Base-by-base conservation (phyloP, 495 filamentous ascomycete species). In the Aspergillus bridgeri region DNA sequence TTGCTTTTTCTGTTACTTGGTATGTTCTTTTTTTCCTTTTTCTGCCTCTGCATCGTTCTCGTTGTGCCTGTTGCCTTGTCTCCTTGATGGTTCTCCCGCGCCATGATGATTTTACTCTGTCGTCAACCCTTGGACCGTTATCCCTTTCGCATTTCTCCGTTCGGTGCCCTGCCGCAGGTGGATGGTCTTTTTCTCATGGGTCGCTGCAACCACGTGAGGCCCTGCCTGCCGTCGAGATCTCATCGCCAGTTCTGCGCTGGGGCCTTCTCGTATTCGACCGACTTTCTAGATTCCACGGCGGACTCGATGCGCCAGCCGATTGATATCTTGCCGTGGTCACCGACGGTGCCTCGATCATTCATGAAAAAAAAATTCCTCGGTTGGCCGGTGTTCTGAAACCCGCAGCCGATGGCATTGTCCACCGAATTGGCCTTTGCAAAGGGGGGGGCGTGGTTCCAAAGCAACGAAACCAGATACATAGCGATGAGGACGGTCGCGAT, bases 401-500 rank as follows among this genome's bases (percentile, higher is more conserved):
- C 33, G 20, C 19, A 19, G 7, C 15, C 38, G 24, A 53, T 42
- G 7, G 38, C 20, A 13, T 54, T 48, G 49, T 42, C 43, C 44
- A 54, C 17, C 56, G 38, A 46, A 29, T 33, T 51, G 33, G 44
- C 50, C 44, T 56, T 56, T 22, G n/a, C 58, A 44, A 46, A 20
- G 19, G 45, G 44, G 20, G 43, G 19, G 45, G 44, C 21, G 43
- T 51, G 24, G 23, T 47, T 47, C 48, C 25, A 51, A 22, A 19
- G 51, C 21, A 49, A n/a, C 11, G 48, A 56, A 53, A 15, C 15
- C n/a, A 21, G 23, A 22, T 42, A 18, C 29, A 29, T 45, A 42
- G 23, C 45, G 25, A 25, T 53, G 17, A 67, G 52, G 64, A 64
- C 66, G 68, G 65, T 71, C 70, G 64, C 65, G 65, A 65, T 63